phyloP scores from a whole-genome alignment of 257 asterid species.

The Paulownia fortunei region DNA sequence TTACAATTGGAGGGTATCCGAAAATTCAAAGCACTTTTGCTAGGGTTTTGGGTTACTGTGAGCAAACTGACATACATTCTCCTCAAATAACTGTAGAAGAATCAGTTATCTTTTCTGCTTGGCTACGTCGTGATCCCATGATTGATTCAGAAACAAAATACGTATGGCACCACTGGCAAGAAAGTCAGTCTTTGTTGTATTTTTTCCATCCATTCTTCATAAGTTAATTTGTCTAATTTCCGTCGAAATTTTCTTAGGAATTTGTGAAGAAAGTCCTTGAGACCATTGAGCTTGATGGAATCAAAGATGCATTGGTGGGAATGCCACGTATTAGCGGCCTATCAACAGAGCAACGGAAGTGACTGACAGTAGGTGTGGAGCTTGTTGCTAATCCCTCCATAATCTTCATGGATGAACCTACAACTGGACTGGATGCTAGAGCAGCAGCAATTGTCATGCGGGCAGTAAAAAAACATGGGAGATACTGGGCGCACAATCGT shows the following conservation, averaged over 20 bases:
- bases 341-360: constrained; percentile 32
- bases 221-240: neutral
- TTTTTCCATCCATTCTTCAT: neutral
- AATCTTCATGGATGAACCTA: constrained; percentile 33
- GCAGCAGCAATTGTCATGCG: constrained; percentile 33
- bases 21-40: constrained; percentile 32
- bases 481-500: constrained; percentile 30
- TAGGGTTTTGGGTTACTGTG: constrained; percentile 29
- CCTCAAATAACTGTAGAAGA: too few relatives aligned
- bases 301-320: constrained; percentile 27
- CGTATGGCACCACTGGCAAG: neutral
- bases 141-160: constrained; percentile 26
- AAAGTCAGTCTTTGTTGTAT: neutral
- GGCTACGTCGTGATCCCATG: constrained; percentile 19
- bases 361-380: constrained; percentile 33
- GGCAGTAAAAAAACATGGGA: constrained; percentile 30
- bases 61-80: too few relatives aligned
- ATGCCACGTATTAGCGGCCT: constrained; percentile 24
- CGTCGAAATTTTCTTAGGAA: neutral
- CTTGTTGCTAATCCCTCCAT: constrained; percentile 32
- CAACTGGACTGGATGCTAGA: constrained; percentile 34
- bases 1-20: constrained; percentile 27
- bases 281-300: constrained; percentile 22
- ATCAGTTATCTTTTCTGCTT: too few relatives aligned
- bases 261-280: constrained; percentile 33